These are phyloP conservation scores for Fusarium sp. DNA, from an alignment of 2,329 filamentous ascomycete species.

Conservation along the genomic window DNA sequence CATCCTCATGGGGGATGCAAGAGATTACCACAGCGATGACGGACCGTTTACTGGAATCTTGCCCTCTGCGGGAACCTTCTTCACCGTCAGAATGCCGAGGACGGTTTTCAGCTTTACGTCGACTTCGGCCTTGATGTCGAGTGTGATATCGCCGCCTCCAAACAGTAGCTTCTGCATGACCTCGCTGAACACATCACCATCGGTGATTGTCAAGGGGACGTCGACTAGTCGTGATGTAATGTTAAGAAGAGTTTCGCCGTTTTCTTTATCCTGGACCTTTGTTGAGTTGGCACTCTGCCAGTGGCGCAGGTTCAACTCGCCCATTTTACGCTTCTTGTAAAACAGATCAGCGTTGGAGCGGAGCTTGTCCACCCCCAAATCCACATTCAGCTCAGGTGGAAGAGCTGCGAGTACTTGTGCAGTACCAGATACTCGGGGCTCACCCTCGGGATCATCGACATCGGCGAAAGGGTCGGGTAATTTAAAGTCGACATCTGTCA, in stretches of 20 bases:
- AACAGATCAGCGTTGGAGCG: slow-evolving; percentile 82
- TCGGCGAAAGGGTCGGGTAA: slow-evolving; percentile 84
- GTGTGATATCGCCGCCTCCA: slow-evolving; percentile 71
- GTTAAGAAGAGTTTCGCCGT: slow-evolving; percentile 70
- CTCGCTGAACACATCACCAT: slow-evolving; percentile 80
- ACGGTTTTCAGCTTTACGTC: slow-evolving; percentile 85
- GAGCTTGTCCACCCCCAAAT: slow-evolving; percentile 79
- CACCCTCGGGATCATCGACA: slow-evolving; percentile 75
- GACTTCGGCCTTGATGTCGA: slow-evolving; percentile 82
- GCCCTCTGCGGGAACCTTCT: slow-evolving; percentile 86
- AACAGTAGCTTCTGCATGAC: slow-evolving; percentile 86
- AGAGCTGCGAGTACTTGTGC: slow-evolving; percentile 82
- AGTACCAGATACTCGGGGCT: slow-evolving; percentile 83
- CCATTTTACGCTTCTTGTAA: slow-evolving; percentile 81
- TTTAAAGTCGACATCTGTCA: slow-evolving; percentile 86
- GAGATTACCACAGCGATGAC: slow-evolving; percentile 65
- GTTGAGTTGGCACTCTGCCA: slow-evolving; percentile 90
- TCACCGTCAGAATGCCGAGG: slow-evolving; percentile 82
- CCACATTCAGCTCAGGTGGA: slow-evolving; percentile 88
- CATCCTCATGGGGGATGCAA: slow-evolving; percentile 41
- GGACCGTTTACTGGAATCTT: slow-evolving; percentile 92
- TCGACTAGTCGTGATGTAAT: slow-evolving; percentile 82
- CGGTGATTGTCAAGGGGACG: slow-evolving; percentile 83
- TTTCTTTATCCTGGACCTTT: slow-evolving; percentile 64
- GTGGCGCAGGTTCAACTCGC: slow-evolving; percentile 78